phyloP scores from a whole-genome alignment of 306 rosid species.

The Geum urbanum region DNA sequence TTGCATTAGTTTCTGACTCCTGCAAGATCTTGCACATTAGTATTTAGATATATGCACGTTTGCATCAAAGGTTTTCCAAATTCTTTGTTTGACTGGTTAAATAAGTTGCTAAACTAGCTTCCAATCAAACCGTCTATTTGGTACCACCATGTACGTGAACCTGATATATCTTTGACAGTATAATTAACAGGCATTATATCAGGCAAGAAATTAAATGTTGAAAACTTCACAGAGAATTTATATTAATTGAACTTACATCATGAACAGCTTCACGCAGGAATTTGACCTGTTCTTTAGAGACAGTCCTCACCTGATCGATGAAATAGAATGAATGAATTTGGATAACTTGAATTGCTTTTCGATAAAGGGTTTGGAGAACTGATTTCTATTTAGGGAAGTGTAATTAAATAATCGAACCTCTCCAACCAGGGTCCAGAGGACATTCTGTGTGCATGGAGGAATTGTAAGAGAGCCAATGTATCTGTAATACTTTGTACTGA shows the following conservation, averaged over 20 bases:
- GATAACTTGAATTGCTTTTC: no score
- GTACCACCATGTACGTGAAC: neutral
- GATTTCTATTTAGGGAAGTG: neutral
- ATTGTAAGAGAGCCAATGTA: slow-evolving; percentile 68
- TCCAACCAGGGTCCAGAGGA: slow-evolving; percentile 49
- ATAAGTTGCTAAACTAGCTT: neutral
- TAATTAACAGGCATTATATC: neutral
- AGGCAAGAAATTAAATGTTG: neutral
- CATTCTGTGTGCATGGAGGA: slow-evolving; percentile 68
- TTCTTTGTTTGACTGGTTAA: neutral
- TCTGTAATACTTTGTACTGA: slow-evolving; percentile 40
- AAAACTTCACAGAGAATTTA: no score
- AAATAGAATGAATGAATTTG: neutral
- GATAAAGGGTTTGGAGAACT: no score
- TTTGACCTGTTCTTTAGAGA: slow-evolving; percentile 42
- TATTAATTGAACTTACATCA: slow-evolving; percentile 68
- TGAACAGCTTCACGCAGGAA: slow-evolving; percentile 59
- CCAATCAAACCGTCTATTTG: neutral
- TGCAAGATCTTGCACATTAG: slow-evolving; percentile 26
- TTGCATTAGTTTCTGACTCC: slow-evolving; percentile 58
- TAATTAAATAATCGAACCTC: slow-evolving; percentile 17
- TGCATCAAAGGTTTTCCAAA: no score
- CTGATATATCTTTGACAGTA: neutral
- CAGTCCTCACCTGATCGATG: slow-evolving; percentile 48
- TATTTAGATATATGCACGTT: neutral